Conservation (phyloP, 139 green algal species). For the Chlorella vulgaris region DNA sequence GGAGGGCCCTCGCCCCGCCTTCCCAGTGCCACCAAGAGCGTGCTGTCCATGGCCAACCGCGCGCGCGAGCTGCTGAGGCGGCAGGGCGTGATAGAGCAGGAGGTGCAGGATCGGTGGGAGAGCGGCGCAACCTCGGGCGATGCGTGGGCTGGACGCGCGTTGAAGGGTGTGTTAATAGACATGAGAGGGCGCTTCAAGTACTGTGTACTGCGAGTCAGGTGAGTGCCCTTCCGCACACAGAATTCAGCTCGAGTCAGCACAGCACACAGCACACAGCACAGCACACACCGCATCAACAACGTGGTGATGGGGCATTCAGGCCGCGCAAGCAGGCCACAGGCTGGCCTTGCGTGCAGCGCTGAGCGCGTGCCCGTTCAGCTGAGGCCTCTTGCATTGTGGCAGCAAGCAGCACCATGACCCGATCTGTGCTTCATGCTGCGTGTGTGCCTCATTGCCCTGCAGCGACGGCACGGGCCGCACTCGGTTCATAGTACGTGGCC, state of each 20-base stretch:
- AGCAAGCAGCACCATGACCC: too few species aligned
- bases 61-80: conserved; percentile 66
- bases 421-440: too few species aligned
- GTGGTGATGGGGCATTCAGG: too few species aligned
- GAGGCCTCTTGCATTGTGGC: too few species aligned
- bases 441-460: background rate
- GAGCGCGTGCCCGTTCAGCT: too few species aligned
- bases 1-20: background rate
- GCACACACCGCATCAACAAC: too few species aligned
- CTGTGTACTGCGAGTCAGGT: conserved; percentile 34
- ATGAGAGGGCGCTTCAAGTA: conserved; percentile 37
- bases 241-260: too few species aligned
- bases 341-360: too few species aligned
- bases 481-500: conserved; percentile 21
- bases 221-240: too few species aligned
- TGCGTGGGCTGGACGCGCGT: conserved; percentile 15
- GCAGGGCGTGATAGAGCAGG: conserved; percentile 63
- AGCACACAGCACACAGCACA: too few species aligned
- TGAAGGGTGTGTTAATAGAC: conserved; percentile 22
- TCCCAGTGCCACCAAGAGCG: conserved; percentile 20
- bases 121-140: background rate
- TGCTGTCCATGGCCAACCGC: conserved; percentile 41
- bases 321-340: too few species aligned
- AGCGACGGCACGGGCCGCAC: conserved; percentile 11
- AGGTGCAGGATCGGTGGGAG: conserved; percentile 35